These are phyloP conservation scores for Linnemannia schmuckeri DNA, from an alignment of 192 early-diverging fungal genomes.

Conservation along the genomic window DNA sequence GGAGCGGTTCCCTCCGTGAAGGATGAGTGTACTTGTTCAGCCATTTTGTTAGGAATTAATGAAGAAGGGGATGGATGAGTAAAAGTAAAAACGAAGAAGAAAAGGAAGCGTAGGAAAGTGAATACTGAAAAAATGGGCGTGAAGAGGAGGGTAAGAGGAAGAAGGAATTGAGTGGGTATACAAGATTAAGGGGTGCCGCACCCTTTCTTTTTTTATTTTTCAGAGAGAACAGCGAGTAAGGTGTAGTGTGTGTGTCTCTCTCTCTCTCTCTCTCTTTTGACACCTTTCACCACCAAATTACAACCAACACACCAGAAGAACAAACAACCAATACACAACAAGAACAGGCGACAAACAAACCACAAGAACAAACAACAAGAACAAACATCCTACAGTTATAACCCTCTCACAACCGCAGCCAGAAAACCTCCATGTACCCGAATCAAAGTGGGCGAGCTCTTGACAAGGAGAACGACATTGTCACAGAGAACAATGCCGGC, in stretches of 20 bases:
- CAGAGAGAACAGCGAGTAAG: not conserved
- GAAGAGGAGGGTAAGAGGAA: not conserved
- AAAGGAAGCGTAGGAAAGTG: not conserved
- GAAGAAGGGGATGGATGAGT: not conserved
- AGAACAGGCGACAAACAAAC: too few relatives aligned
- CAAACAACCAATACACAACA: not conserved
- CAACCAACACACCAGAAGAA: not conserved
- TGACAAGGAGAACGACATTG: slow-evolving; percentile 53
- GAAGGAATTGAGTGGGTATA: not conserved
- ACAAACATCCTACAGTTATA: too few relatives aligned
- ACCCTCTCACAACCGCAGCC: not conserved
- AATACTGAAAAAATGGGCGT: not conserved
- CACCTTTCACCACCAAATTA: not conserved
- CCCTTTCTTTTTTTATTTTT: slow-evolving; percentile 5
- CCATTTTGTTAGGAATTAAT: not conserved
- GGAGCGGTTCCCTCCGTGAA: slow-evolving; percentile 3
- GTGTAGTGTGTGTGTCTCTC: not conserved
- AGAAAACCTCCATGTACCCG: slow-evolving; percentile 23
- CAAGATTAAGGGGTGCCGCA: not conserved
- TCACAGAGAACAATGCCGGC: slow-evolving; percentile 1
- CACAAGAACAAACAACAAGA: not conserved
- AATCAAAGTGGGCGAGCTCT: slow-evolving; percentile 26
- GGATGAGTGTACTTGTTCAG: not conserved
- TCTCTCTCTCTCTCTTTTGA: not conserved
- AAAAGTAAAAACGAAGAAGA: not conserved